These are phyloP conservation scores for Chloranthus sessilifolius DNA, from an alignment of 164 flowering plant genomes.

Conservation along the genomic window DNA sequence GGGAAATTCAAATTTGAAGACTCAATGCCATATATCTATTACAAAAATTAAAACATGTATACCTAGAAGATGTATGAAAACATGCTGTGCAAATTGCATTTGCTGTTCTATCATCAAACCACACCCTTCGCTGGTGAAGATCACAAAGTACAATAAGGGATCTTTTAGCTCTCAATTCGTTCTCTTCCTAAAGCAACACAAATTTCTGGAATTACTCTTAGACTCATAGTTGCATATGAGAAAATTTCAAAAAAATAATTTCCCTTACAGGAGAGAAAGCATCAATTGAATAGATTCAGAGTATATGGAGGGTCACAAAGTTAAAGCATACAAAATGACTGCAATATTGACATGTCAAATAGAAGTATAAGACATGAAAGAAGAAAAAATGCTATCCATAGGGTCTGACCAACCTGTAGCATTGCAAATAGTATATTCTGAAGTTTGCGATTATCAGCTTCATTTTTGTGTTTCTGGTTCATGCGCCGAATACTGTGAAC, in stretches of 20 bases:
- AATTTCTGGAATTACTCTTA: too few relatives aligned
- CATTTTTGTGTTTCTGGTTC: conserved; percentile 84
- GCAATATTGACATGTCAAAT: too few relatives aligned
- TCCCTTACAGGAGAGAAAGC: too few relatives aligned
- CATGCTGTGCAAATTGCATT: conserved; percentile 82
- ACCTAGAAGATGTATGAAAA: conserved; percentile 79
- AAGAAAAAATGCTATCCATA: too few relatives aligned
- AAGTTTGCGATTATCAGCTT: conserved; percentile 60
- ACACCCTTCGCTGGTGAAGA: conserved; percentile 79
- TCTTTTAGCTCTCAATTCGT: conserved; percentile 74
- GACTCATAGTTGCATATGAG: too few relatives aligned
- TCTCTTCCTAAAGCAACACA: conserved; percentile 50
- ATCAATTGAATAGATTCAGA: too few relatives aligned
- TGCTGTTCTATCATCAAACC: conserved; percentile 94
- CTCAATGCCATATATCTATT: not conserved
- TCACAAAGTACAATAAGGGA: conserved; percentile 71
- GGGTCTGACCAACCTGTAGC: conserved; percentile 60
- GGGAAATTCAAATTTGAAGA: not conserved
- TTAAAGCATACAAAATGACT: too few relatives aligned
- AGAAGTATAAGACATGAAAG: too few relatives aligned
- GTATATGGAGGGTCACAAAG: too few relatives aligned
- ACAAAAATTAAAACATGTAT: not conserved
- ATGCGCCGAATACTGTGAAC: conserved; percentile 63
- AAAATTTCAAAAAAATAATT: too few relatives aligned
- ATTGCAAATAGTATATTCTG: conserved; percentile 61